Evolutionary conservation across 345 rosid genomes (phyloP).

Genomic region (Carallia brachiata): DNA sequence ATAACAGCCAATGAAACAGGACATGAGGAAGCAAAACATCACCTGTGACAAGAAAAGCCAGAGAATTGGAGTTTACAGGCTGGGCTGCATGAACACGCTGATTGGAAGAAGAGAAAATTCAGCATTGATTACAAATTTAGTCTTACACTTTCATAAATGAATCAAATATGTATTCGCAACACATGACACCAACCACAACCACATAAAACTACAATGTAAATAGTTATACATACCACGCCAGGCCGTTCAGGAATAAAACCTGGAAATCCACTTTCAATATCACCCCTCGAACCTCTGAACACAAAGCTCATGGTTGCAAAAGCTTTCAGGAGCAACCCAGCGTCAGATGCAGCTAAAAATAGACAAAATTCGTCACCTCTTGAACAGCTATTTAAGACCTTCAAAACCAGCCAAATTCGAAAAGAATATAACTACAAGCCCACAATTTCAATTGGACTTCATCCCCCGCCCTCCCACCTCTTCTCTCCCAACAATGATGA

Average conservation of each 20-base stretch:
- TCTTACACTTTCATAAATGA: background rate
- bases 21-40: slow-evolving; percentile 15
- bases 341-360: background rate
- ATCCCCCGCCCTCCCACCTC: no score
- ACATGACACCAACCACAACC: no score
- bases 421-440: background rate
- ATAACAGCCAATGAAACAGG: slow-evolving; percentile 7
- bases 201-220: background rate
- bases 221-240: slow-evolving; percentile 48
- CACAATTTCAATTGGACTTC: background rate
- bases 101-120: background rate
- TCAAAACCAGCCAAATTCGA: slow-evolving; percentile 22
- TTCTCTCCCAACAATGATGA: no score
- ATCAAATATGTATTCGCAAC: no score
- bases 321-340: background rate
- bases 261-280: slow-evolving; percentile 72
- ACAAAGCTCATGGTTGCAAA: slow-evolving; percentile 65
- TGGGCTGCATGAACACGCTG: slow-evolving; percentile 88
- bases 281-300: slow-evolving; percentile 79
- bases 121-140: background rate
- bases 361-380: background rate
- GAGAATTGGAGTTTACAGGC: slow-evolving; percentile 77
- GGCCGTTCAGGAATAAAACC: slow-evolving; percentile 71
- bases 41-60: slow-evolving; percentile 95
- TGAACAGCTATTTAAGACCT: slow-evolving; percentile 10